Percentiles rank a stretch among this genome's conserved stretches.
These are phyloP conservation scores for Diaporthe sp. DNA, from an alignment of 2,329 filamentous ascomycete species.

Conservation along the genomic window DNA sequence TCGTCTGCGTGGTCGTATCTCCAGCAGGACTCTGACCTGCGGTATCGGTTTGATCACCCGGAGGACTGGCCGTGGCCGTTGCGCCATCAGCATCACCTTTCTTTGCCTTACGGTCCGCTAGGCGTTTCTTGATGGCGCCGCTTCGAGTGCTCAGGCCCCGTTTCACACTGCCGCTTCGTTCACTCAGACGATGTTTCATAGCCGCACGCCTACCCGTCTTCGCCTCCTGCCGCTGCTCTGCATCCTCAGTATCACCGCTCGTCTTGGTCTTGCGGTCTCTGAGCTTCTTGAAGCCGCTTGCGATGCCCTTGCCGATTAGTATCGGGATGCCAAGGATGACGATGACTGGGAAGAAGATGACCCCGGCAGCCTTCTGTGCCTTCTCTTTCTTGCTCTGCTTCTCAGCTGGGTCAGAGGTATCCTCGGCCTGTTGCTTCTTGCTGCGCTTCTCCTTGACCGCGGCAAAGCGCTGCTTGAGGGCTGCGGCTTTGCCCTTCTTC, in stretches of 20 bases:
- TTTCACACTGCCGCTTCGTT: slow-evolving; percentile 24
- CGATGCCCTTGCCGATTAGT: slow-evolving; percentile 22
- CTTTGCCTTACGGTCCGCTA: slow-evolving; percentile 25
- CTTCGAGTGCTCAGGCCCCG: slow-evolving; percentile 16
- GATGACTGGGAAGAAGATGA: slow-evolving; percentile 25
- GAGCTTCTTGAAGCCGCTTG: slow-evolving; percentile 19
- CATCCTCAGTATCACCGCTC: background rate
- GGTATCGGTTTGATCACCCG: background rate
- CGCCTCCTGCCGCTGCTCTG: slow-evolving; percentile 8
- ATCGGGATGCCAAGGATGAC: slow-evolving; percentile 2
- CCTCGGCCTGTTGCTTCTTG: background rate
- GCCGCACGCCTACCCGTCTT: slow-evolving; percentile 13
- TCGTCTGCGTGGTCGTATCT: background rate
- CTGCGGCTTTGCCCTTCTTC: background rate
- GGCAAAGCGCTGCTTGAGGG: slow-evolving; percentile 9
- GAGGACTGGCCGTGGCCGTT: background rate
- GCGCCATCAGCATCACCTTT: background rate
- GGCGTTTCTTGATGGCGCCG: slow-evolving; percentile 23
- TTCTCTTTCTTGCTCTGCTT: slow-evolving; percentile 24
- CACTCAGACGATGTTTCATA: slow-evolving; percentile 31
- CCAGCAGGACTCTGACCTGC: background rate
- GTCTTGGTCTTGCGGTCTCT: slow-evolving; percentile 17
- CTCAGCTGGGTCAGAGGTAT: background rate
- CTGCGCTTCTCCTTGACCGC: slow-evolving; percentile 4
- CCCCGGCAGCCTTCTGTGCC: slow-evolving; percentile 5